Percentiles rank a stretch among this genome's conserved stretches.
phyloP scores from a whole-genome alignment of 1,284 basidiomycete species.

The Malassezia dermatis region DNA sequence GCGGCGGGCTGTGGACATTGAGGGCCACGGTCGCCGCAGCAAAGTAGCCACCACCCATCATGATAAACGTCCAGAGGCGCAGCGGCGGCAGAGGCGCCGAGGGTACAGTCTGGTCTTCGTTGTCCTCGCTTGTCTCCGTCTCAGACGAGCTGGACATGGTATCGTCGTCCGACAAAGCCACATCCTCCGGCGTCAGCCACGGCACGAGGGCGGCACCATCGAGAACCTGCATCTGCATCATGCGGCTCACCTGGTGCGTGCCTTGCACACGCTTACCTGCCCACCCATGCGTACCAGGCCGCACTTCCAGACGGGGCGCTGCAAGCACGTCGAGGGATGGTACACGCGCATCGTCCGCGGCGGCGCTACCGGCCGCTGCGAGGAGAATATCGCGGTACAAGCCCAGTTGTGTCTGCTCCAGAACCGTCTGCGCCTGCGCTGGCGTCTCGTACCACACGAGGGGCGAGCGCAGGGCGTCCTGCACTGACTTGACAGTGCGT shows the following conservation, averaged over 20 bases:
- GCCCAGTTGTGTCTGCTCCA: constrained; percentile 71
- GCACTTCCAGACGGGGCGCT: constrained; percentile 23
- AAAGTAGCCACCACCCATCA: constrained; percentile 95
- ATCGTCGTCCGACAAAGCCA: background rate
- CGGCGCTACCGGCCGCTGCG: constrained; percentile 18
- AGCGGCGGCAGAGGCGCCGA: constrained; percentile 25
- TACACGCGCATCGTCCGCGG: constrained; percentile 46
- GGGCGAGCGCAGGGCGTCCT: constrained; percentile 54
- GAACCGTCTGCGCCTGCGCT: constrained; percentile 45
- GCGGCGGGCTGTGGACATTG: constrained; percentile 44
- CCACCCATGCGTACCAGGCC: constrained; percentile 21
- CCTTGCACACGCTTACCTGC: constrained; percentile 36
- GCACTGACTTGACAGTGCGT: constrained; percentile 43
- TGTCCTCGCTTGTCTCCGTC: constrained; percentile 10
- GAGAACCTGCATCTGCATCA: constrained; percentile 30
- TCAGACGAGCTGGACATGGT: background rate
- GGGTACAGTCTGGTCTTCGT: constrained; percentile 9
- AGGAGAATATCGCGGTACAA: constrained; percentile 70
- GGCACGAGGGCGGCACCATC: constrained; percentile 28
- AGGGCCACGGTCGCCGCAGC: constrained; percentile 71
- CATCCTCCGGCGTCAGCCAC: constrained; percentile 18
- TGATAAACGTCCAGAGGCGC: constrained; percentile 80
- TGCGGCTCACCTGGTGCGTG: constrained; percentile 29
- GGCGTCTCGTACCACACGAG: constrained; percentile 78
- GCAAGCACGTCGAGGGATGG: constrained; percentile 53